Conservation (phyloP, 2,329 filamentous ascomycete genomes). For the Monosporascus cannonballus region DNA sequence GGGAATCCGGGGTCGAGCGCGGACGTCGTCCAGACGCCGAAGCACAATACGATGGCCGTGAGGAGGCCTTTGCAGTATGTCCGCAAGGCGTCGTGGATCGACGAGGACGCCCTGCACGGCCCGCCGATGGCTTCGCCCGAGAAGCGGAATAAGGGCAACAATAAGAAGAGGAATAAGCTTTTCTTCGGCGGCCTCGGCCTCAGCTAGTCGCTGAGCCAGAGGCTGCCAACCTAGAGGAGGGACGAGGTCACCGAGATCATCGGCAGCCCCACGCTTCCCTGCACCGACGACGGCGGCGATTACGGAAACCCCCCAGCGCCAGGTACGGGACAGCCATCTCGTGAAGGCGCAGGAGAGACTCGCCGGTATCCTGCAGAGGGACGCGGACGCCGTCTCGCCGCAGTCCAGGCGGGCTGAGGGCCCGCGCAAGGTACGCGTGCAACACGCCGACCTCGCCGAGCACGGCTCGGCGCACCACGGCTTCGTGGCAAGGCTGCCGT, state of each 20-base stretch:
- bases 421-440: background rate
- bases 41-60: conserved; percentile 10
- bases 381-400: background rate
- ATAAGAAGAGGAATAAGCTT: conserved; percentile 14
- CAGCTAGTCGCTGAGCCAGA: conserved; percentile 18
- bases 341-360: background rate
- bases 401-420: background rate
- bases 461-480: background rate
- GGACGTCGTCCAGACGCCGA: conserved; percentile 5
- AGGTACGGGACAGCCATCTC: background rate
- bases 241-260: conserved; percentile 11
- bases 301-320: background rate
- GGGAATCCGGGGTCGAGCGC: background rate
- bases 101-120: conserved; percentile 46
- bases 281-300: conserved; percentile 10
- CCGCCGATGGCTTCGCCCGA: conserved; percentile 31
- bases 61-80: conserved; percentile 11
- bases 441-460: background rate
- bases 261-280: conserved; percentile 24
- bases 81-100: conserved; percentile 37
- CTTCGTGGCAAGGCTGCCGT: background rate
- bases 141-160: conserved; percentile 7
- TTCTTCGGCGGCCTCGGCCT: conserved; percentile 7
- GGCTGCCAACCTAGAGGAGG: conserved; percentile 13
- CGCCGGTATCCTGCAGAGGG: background rate